Evolutionary conservation across 805 yeast species (phyloP), one percentile per base, ranked within the genome.

Genomic region (Ogataea nakhonphanomensis): DNA sequence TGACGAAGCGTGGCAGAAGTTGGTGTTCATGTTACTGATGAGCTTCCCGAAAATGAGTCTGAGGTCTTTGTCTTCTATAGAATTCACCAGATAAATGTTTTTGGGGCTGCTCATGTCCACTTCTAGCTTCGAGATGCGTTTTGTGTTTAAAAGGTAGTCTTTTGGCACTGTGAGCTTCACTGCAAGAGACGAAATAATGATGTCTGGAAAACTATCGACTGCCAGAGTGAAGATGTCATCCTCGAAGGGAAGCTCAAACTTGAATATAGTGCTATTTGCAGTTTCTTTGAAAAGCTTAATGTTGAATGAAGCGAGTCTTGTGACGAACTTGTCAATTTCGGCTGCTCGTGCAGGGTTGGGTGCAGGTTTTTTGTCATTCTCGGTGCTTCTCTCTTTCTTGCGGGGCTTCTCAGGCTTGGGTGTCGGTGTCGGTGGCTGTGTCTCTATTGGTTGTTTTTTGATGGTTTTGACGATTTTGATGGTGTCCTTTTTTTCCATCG

Each of bases 401-500:
- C 28, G 22, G 15, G 44, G 36, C 14, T 44, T 37, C 22, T 26
- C 22, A 14, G 43, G 37, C 15, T 43, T 36, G 20, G 22, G 17
- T 12, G 32, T 31, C 23, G 26, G 30, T n/a, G 23, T 23, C 21
- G 39, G 38, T 15, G 42, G 32, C 27, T 25, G 25, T 17, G 33
- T 29, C 26, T 40, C 34, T 12, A 30, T 8, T 21, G 27, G 29
- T 26, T 44, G 39, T 27, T 42, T 43, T 38, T 51, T 55, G n/a
- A 50, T 51, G 9, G 54, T 49, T 34, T 30, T 36, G 24, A 81
- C 80, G 49, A 83, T 69, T 54, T 79, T 84, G 44, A 84, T 64
- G 0, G 86, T 79, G 15, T 73, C 76, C 30, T 73, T 70, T 50
- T 79, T 80, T 47, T 81, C 81, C 59, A 70, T 71, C 33, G 73